Conservation (phyloP, 2,329 filamentous ascomycete species). For the Periconia digitata region DNA sequence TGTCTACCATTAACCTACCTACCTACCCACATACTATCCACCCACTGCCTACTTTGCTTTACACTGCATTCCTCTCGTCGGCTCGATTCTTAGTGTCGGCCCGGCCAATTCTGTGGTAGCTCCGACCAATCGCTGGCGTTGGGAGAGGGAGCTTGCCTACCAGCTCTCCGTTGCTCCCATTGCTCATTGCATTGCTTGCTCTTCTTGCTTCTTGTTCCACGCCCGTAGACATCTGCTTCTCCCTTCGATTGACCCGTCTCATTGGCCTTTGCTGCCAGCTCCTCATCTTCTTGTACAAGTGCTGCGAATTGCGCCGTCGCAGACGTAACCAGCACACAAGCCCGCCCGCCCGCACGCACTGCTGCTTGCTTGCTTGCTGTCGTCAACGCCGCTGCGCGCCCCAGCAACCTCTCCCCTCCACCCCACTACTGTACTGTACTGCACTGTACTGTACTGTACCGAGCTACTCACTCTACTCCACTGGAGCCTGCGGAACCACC, state of each 20-base stretch:
- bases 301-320: too few species aligned
- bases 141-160: constrained; percentile 12
- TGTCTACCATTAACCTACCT: too few species aligned
- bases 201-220: not conserved
- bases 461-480: too few species aligned
- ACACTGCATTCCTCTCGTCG: too few species aligned
- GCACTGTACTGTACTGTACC: not conserved
- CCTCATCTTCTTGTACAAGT: not conserved
- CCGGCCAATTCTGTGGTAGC: constrained; percentile 7
- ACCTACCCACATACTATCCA: constrained; percentile 10
- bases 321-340: not conserved
- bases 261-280: not conserved
- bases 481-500: too few species aligned
- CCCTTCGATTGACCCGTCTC: not conserved
- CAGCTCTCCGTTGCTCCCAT: constrained; percentile 25
- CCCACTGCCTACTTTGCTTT: too few species aligned
- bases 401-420: not conserved
- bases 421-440: not conserved
- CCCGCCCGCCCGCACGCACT: not conserved
- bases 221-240: constrained; percentile 28
- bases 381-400: too few species aligned
- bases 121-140: constrained; percentile 9
- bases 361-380: not conserved
- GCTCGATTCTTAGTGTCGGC: too few species aligned
- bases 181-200: not conserved